Evolutionary conservation across 108 stramenopile genomes (phyloP).

Genomic region (Nitzschia sp.): DNA sequence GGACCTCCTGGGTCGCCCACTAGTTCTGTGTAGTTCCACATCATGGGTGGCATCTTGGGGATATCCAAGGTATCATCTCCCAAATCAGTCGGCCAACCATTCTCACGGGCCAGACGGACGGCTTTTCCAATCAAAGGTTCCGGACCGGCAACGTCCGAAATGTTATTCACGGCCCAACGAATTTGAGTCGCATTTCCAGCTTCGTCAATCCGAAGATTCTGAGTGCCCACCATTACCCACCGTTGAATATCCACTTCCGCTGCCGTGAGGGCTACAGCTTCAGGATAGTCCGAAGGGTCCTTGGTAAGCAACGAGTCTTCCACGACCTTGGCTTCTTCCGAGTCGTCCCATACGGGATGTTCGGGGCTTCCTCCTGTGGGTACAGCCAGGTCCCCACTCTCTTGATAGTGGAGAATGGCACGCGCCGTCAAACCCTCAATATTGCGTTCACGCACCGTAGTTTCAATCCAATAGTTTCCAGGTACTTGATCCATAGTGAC

Average conservation of each 20-base stretch:
- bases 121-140: background rate
- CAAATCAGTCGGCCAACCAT: conserved; percentile 3
- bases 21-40: conserved; percentile 28
- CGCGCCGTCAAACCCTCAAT: conserved; percentile 15
- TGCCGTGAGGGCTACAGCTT: background rate
- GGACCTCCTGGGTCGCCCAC: background rate
- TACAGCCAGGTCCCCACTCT: background rate
- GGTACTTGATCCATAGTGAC: conserved; percentile 36
- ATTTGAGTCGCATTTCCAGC: background rate
- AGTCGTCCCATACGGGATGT: background rate
- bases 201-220: background rate
- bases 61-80: conserved; percentile 15
- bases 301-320: conserved; percentile 1
- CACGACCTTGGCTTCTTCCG: background rate
- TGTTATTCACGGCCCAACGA: background rate
- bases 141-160: background rate
- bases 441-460: conserved; percentile 20
- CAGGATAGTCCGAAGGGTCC: background rate
- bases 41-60: conserved; percentile 26
- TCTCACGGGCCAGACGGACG: background rate
- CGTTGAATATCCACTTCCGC: background rate
- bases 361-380: background rate
- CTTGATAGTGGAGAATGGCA: conserved; percentile 1
- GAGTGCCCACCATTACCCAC: background rate
- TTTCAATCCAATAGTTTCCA: conserved; percentile 37